Conservation (phyloP, 495 filamentous ascomycete genomes). For the Baudoinia panamericana region DNA sequence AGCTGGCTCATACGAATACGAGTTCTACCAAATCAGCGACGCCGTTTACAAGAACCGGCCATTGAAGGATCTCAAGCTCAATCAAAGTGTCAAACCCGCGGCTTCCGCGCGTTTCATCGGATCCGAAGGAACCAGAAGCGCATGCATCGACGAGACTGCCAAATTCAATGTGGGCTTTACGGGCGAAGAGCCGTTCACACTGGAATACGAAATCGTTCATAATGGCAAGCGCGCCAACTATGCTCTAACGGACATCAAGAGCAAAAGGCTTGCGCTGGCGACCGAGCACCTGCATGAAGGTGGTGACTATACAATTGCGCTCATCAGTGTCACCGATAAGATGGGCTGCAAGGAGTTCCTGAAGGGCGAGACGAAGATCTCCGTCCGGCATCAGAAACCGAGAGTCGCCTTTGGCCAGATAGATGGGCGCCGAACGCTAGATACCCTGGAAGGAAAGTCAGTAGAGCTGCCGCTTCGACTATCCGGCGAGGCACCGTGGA, state of each 20-base stretch:
- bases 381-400: conserved; percentile 74
- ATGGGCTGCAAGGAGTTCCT: conserved; percentile 72
- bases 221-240: conserved; percentile 66
- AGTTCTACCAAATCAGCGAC: conserved; percentile 68
- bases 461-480: conserved; percentile 69
- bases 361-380: conserved; percentile 67
- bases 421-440: conserved; percentile 58
- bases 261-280: conserved; percentile 48
- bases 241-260: conserved; percentile 48
- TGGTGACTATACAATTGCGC: conserved; percentile 73
- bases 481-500: conserved; percentile 76
- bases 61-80: conserved; percentile 45
- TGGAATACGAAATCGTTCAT: conserved; percentile 91
- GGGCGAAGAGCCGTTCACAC: conserved; percentile 72
- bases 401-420: conserved; percentile 69
- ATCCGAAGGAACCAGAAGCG: conserved; percentile 38
- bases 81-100: conserved; percentile 85
- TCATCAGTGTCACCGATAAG: conserved; percentile 75
- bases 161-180: conserved; percentile 57
- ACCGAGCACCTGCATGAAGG: conserved; percentile 62
- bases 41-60: conserved; percentile 55
- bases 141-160: conserved; percentile 72
- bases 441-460: conserved; percentile 58
- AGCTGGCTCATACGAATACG: conserved; percentile 77
- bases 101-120: conserved; percentile 63